Conservation (phyloP, 2,329 filamentous ascomycete genomes). For the Aspergillus calidoustus region DNA sequence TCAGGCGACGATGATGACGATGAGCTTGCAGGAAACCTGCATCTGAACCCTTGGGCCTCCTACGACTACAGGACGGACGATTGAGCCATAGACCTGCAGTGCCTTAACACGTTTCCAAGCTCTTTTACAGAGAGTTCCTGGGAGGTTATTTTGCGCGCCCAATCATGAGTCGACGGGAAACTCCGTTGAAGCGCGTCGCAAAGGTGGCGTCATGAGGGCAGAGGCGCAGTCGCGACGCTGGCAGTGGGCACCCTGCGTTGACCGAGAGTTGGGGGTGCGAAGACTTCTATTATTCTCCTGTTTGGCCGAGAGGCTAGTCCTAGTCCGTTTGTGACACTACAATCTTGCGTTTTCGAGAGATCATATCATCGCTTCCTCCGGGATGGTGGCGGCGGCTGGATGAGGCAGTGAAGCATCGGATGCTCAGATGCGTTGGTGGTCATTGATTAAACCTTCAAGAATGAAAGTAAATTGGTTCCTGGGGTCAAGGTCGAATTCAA, state of each 20-base stretch:
- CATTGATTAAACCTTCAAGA: background rate
- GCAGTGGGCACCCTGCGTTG: slow-evolving; percentile 6
- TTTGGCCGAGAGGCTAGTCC: background rate
- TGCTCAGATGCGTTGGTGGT: too few species aligned
- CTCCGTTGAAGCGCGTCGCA: slow-evolving; percentile 2
- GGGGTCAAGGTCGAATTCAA: background rate
- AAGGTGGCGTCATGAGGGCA: background rate
- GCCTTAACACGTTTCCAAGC: slow-evolving; percentile 10
- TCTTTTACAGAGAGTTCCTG: background rate
- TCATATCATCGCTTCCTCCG: background rate
- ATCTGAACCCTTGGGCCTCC: slow-evolving; percentile 5
- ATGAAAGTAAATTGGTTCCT: background rate
- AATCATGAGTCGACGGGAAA: slow-evolving; percentile 1
- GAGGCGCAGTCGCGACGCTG: background rate
- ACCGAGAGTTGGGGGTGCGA: slow-evolving; percentile 13
- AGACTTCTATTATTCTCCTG: background rate
- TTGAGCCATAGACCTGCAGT: background rate
- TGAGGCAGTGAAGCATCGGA: too few species aligned
- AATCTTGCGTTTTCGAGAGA: background rate
- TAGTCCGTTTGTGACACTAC: too few species aligned
- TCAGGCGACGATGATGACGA: slow-evolving; percentile 16
- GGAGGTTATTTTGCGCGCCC: slow-evolving; percentile 8
- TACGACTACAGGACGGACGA: background rate
- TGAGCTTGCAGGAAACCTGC: slow-evolving; percentile 18
- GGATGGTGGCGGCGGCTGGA: too few species aligned